phyloP scores from a whole-genome alignment of 129 eudicot species.

The Centaurea solstitialis region DNA sequence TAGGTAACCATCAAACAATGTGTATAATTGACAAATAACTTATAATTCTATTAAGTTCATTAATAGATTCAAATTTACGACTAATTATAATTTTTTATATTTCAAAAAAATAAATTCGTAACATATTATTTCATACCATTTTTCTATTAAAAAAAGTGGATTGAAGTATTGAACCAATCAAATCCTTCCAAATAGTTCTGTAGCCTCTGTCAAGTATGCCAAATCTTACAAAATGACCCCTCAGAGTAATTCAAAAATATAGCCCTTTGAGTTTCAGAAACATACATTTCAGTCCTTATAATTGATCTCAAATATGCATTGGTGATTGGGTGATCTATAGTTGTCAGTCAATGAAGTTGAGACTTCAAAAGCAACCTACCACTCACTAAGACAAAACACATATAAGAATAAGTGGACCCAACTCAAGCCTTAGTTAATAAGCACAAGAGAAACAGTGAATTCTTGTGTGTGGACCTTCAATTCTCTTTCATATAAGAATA shows the following conservation, averaged over 20 bases:
- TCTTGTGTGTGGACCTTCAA: conserved; percentile 24
- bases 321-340: conserved; percentile 1
- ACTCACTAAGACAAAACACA: conserved; percentile 30
- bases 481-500: conserved; percentile 29
- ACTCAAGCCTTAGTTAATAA: conserved; percentile 9
- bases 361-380: conserved; percentile 30
- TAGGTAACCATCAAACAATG: too few relatives aligned
- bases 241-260: background rate
- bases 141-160: too few relatives aligned
- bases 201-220: background rate
- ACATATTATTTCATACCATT: too few relatives aligned
- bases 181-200: too few relatives aligned
- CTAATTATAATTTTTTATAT: too few relatives aligned
- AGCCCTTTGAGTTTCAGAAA: background rate
- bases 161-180: too few relatives aligned
- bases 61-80: too few relatives aligned
- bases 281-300: background rate
- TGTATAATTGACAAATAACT: too few relatives aligned
- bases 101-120: too few relatives aligned
- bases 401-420: conserved; percentile 28
- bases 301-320: background rate
- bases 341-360: conserved; percentile 32
- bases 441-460: conserved; percentile 26
- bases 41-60: too few relatives aligned
- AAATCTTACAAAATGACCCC: background rate